These are phyloP conservation scores for Effrenium voratum DNA, from an alignment of 73 alveolate species.

Conservation along the genomic window DNA sequence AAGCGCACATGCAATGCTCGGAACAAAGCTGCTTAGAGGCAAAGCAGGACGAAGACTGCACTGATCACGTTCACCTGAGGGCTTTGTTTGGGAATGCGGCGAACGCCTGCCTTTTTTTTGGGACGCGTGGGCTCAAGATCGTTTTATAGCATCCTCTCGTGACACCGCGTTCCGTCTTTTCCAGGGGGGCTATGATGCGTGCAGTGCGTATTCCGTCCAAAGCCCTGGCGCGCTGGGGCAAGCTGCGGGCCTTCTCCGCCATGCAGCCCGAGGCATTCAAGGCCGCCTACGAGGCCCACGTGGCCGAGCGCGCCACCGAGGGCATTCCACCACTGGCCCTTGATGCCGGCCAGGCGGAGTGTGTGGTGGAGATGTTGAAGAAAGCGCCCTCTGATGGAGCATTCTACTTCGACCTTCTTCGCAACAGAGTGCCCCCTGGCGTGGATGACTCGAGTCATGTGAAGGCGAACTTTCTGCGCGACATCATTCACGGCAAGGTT, in stretches of 20 bases:
- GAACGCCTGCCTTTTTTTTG: too few species aligned
- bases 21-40: too few species aligned
- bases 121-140: too few species aligned
- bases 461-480: constrained; percentile 88
- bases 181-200: too few species aligned
- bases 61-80: too few species aligned
- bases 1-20: too few species aligned
- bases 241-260: constrained; percentile 22
- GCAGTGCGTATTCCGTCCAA: too few species aligned
- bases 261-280: constrained; percentile 70
- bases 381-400: constrained; percentile 79
- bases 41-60: too few species aligned
- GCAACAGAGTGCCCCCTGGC: constrained; percentile 78
- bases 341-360: constrained; percentile 61
- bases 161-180: too few species aligned
- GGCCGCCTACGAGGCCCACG: constrained; percentile 82
- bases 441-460: constrained; percentile 83
- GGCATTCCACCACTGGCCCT: constrained; percentile 82
- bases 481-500: constrained; percentile 57
- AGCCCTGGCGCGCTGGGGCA: too few species aligned
- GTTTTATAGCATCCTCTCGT: too few species aligned
- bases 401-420: constrained; percentile 74
- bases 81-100: too few species aligned
- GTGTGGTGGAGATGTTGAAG: constrained; percentile 89
- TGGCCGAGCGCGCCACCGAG: constrained; percentile 80